phyloP scores from a whole-genome alignment of 257 asterid genomes.

The Eustoma russellianum region DNA sequence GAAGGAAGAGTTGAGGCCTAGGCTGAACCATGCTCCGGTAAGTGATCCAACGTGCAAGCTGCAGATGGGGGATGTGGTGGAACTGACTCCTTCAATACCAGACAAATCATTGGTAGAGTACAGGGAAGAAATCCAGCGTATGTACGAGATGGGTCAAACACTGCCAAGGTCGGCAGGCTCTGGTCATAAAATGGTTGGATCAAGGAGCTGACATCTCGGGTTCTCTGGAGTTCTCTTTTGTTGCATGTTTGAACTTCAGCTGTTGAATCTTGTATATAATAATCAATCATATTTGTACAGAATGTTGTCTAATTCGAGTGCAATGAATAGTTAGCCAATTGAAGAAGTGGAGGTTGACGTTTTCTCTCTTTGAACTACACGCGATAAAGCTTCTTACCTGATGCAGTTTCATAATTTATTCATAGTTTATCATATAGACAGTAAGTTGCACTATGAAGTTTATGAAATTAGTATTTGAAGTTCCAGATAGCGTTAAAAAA shows the following conservation, averaged over 20 bases:
- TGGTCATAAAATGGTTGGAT: conserved; percentile 32
- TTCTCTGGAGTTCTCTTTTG: too few relatives aligned
- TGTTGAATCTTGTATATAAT: conserved; percentile 25
- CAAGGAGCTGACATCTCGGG: conserved; percentile 31
- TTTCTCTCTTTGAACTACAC: neutral
- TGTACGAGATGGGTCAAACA: conserved; percentile 57
- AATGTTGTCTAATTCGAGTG: conserved; percentile 15
- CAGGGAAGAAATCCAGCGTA: conserved; percentile 89
- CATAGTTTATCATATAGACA: too few relatives aligned
- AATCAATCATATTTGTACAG: conserved; percentile 32
- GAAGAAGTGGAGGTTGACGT: neutral
- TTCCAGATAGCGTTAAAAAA: too few relatives aligned
- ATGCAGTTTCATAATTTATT: too few relatives aligned
- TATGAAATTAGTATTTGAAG: too few relatives aligned
- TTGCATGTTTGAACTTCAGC: too few relatives aligned
- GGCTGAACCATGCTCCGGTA: conserved; percentile 58
- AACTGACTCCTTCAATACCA: conserved; percentile 77
- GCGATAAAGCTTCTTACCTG: too few relatives aligned
- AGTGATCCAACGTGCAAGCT: conserved; percentile 64
- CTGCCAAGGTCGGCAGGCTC: conserved; percentile 23
- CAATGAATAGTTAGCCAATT: conserved; percentile 8
- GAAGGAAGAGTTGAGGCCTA: conserved; percentile 87
- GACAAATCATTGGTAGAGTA: conserved; percentile 64
- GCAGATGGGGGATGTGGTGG: conserved; percentile 93
- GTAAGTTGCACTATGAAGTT: too few relatives aligned